These are phyloP conservation scores for Metarhizium rileyi DNA, from an alignment of 2,329 filamentous ascomycete genomes.

Conservation along the genomic window DNA sequence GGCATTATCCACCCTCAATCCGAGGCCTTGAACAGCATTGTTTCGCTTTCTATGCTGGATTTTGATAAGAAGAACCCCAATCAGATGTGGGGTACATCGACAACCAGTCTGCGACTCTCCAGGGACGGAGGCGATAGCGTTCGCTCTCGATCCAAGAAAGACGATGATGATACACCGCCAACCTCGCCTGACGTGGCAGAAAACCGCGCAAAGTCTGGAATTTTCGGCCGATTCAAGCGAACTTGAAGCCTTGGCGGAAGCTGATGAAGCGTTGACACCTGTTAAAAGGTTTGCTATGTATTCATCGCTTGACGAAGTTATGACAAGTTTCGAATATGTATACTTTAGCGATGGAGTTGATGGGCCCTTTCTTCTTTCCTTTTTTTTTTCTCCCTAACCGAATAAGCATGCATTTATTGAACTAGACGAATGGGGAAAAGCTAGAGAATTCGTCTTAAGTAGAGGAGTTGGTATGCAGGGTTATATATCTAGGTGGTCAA, in stretches of 20 bases:
- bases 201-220: constrained; percentile 17
- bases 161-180: constrained; percentile 25
- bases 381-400: not conserved
- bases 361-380: not conserved
- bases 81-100: constrained; percentile 16
- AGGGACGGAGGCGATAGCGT: constrained; percentile 32
- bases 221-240: constrained; percentile 9
- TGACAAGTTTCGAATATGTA: constrained; percentile 7
- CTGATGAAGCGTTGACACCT: not conserved
- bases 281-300: not conserved
- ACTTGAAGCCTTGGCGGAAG: not conserved
- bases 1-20: constrained; percentile 31
- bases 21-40: constrained; percentile 21
- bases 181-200: constrained; percentile 24
- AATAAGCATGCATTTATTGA: too few species aligned
- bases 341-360: constrained; percentile 14
- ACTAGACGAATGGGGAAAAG: not conserved
- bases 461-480: too few species aligned
- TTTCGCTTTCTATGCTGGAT: constrained; percentile 23
- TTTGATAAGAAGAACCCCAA: constrained; percentile 14
- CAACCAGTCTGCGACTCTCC: constrained; percentile 20
- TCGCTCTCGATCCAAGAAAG: constrained; percentile 11
- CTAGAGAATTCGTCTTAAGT: not conserved
- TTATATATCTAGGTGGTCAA: too few species aligned
- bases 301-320: constrained; percentile 8